Base-by-base conservation (phyloP, 257 asterid species). In the Petrea volubilis region DNA sequence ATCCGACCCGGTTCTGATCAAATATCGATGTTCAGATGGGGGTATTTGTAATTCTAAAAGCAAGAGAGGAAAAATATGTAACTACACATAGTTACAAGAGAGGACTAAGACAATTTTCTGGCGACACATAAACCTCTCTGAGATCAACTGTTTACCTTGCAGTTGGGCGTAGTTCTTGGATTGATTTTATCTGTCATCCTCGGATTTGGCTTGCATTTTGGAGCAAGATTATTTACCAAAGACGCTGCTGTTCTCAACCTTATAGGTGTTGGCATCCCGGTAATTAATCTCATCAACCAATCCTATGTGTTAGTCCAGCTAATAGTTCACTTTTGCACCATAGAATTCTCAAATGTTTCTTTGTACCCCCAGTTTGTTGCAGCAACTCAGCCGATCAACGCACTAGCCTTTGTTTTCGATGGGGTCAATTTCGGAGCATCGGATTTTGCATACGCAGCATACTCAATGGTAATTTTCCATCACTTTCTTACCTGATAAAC, bases 361-460 rank as follows among this genome's bases (percentile, higher is more conserved):
- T 59, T 11, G 13, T 15, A n/a, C 23, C 58, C 24, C 29, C 88
- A 86, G 95, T 90, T 90, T 63, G 91, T 88, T 23, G 93, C 95
- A 68, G 93, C 86, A 11, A 82, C 95, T 49, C 95, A 86, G 46
- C 96, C 97, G 21, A 81, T 88, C 80, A 90, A 88, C 68, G 81
- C 91, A 2, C 23, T 90, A 72, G 93, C 96, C 65, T 90, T 90
- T 29, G 96, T 90, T 25, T 86, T 88, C 34, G 97, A 90, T 52
- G 95, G 95, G 24, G 86, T 90, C 17, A 88, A 88, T 65, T 86
- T 88, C 59, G 92, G 95, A 28, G 95, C 90, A 23, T 86, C 95
- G 0, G 95, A 88, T 78, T 88, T 88, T 71, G 88, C 90, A 20
- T 88, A 88, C 64, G 69, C 90, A 34, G 91, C 96, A 24, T 85